Evolutionary conservation across 805 yeast species (phyloP), one percentile per base, ranked within the genome.

Genomic region (Spathaspora gorwiae): DNA sequence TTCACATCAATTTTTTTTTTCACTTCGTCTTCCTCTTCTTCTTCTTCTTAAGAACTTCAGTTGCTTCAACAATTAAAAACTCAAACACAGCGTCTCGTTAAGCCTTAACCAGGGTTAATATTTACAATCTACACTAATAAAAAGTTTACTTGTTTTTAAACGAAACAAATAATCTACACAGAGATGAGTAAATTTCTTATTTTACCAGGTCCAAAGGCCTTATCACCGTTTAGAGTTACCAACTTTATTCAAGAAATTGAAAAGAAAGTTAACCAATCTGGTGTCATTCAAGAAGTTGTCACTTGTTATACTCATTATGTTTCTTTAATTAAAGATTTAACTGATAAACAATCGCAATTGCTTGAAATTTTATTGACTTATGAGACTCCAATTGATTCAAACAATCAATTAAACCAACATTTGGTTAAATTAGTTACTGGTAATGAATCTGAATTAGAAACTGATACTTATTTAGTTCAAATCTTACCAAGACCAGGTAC

Each of bases 401-500:
- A 70, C 2, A 86, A 82, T 46, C 57, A 66, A 3, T 66, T 76
- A 36, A 68, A 68, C 49, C 56, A 64, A 36, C 57, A 64, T 13
- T 69, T 81, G 48, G 65, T 76, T 35, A 47, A 52, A n/a, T 47
- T 57, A 37, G 50, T 65, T 9, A 46, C 57, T 11, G 74, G 67
- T 9, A 61, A 59, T 40, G 54, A 59, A 2, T 43, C 50, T 35
- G 32, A 45, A 9, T 56, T 69, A 39, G 76, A 62, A 42, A 35
- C 42, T 15, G 32, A 41, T 52, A 68, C 80, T 30, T 77, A 79
- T 50, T 68, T 90, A 52, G 68, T 92, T 39, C 78, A 95, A 62
- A 76, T 94, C 43, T 74, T 90, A 43, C 99, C 99, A 37, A 81
- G 98, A 65, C 73, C 90, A 7, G 99, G 99, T 49, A 94, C 99